A percentile compares a stretch with the other conserved stretches of the same genome.
These are phyloP conservation scores for Ogataea pilisensis DNA, from an alignment of 805 yeast genomes.

Conservation along the genomic window DNA sequence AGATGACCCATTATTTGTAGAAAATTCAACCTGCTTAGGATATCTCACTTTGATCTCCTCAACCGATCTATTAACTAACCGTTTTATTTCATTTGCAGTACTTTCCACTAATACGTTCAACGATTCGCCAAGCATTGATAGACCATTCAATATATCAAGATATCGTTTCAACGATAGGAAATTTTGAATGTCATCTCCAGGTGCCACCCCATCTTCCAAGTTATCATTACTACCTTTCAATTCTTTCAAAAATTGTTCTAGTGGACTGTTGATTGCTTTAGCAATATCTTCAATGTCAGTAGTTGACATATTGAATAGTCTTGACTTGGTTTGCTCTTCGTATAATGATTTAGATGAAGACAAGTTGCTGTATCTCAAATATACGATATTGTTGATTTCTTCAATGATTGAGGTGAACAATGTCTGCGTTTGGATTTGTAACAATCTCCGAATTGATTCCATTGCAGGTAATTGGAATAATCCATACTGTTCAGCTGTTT, in stretches of 20 bases:
- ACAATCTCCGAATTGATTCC: conserved; percentile 43
- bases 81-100: conserved; percentile 58
- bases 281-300: conserved; percentile 26
- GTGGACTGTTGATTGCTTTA: conserved; percentile 29
- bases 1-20: conserved; percentile 5
- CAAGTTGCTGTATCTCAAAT: conserved; percentile 19
- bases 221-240: conserved; percentile 15
- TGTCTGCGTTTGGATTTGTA: conserved; percentile 53
- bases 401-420: conserved; percentile 72
- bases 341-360: conserved; percentile 28
- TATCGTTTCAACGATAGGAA: conserved; percentile 20
- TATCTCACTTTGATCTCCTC: conserved; percentile 62
- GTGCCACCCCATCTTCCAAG: conserved; percentile 22
- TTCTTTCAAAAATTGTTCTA: conserved; percentile 33
- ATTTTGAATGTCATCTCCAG: conserved; percentile 21
- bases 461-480: conserved; percentile 59
- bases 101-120: conserved; percentile 51
- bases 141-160: conserved; percentile 31
- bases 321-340: conserved; percentile 15
- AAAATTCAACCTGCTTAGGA: conserved; percentile 28
- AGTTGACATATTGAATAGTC: conserved; percentile 17
- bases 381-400: conserved; percentile 60
- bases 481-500: conserved; percentile 45
- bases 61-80: conserved; percentile 54
- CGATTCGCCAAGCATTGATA: conserved; percentile 59